Percentiles rank a stretch among this genome's conserved stretches.
Conservation (phyloP, 2,329 filamentous ascomycete genomes). For the Cadophora sp. region DNA sequence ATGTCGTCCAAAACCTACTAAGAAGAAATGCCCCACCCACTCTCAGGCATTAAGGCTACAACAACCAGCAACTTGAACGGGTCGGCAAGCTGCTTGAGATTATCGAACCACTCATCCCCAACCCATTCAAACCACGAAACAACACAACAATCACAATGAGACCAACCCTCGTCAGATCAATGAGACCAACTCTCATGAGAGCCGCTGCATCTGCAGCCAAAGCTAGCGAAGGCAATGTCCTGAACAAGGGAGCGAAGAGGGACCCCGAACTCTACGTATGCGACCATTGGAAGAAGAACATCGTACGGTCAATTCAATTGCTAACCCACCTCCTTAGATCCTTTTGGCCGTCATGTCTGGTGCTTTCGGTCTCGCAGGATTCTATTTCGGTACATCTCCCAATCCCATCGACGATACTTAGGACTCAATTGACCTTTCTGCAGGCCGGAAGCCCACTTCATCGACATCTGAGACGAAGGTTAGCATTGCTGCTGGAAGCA, state of each 20-base stretch:
- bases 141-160: constrained; percentile 23
- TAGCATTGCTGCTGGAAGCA: constrained; percentile 75
- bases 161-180: constrained; percentile 22
- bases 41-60: background rate
- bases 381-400: constrained; percentile 74
- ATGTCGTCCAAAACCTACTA: background rate
- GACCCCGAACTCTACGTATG: constrained; percentile 80
- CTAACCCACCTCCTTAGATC: constrained; percentile 62
- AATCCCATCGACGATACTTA: constrained; percentile 14
- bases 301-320: constrained; percentile 8
- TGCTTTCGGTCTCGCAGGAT: constrained; percentile 87
- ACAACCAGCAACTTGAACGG: background rate
- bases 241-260: constrained; percentile 69
- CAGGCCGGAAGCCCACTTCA: constrained; percentile 84
- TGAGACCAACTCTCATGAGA: constrained; percentile 30
- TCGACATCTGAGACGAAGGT: constrained; percentile 83
- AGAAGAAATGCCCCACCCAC: background rate
- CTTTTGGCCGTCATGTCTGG: constrained; percentile 90
- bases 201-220: constrained; percentile 49
- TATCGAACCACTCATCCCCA: constrained; percentile 8
- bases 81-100: background rate
- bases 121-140: constrained; percentile 16
- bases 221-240: constrained; percentile 51
- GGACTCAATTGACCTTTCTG: constrained; percentile 37
- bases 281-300: background rate